Base-by-base conservation (phyloP, 2,329 filamentous ascomycete genomes). In the Coniochaeta sp. region DNA sequence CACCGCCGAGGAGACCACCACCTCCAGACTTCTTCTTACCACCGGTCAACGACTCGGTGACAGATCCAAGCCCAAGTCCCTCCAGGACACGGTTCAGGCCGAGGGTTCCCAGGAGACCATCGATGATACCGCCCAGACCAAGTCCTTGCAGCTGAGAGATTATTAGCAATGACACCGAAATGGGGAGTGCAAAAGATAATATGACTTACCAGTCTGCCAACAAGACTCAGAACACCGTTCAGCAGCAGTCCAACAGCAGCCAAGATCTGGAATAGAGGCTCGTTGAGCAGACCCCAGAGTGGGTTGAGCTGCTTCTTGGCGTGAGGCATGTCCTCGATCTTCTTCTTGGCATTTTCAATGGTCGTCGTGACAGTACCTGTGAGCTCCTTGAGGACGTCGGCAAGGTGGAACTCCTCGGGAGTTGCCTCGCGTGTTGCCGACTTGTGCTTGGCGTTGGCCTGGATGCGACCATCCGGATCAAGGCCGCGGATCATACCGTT, bases 281-380 rank as follows among this genome's bases (percentile, higher is more conserved):
- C 91, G 38, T 86, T 86, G 16, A 95, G 79, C 57, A 96, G 79
- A 33, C 80, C 86, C 91, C 92, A 96, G 33, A 97, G 85, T 12
- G 93, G 92, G 77, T 93, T 96, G 62, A 96, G 82, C 79, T 93
- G 88, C 82, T 96, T 93, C 88, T 96, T 96, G 50, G 91, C 93
- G 66, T 96, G 89, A 6, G 93, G 92, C 90, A 96, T 95, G 70
- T 90, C 89, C 69, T 89, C 86, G 63, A 96, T 89, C 79, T 90
- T 97, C 78, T 89, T 90, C 85, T 93, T 95, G 28, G 90, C 89
- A 64, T 89, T 87, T 70, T 97, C 92, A 67, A 97, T 93, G 26
- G 88, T 91, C 68, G 88, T 86, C 55, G 89, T 88, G 24, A 97
- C 89, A 28, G 85, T 88, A 22, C 88, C 88, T 0, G 92, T 93